These are phyloP conservation scores for Fusarium temperatum DNA, from an alignment of 2,329 filamentous ascomycete species.

Conservation along the genomic window DNA sequence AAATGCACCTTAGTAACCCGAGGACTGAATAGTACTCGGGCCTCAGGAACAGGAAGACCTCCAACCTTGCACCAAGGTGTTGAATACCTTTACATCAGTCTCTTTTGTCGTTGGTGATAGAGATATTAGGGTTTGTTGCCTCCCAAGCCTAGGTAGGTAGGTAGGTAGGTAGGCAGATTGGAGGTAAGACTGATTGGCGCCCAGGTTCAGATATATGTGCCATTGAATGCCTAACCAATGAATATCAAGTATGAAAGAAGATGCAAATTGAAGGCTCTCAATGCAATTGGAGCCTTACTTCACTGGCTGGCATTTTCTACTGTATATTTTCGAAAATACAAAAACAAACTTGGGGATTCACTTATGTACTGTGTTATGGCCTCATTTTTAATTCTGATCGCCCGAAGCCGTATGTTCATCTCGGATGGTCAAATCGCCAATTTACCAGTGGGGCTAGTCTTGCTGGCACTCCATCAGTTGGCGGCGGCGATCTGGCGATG, in stretches of 20 bases:
- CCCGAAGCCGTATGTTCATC: constrained; percentile 14
- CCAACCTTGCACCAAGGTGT: background rate
- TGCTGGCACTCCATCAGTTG: constrained; percentile 18
- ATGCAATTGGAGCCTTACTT: background rate
- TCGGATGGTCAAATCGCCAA: constrained; percentile 28
- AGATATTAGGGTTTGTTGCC: background rate
- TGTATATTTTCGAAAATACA: background rate
- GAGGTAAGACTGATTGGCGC: background rate
- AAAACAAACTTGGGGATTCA: background rate
- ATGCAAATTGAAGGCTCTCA: background rate
- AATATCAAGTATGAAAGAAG: background rate
- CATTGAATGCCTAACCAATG: background rate
- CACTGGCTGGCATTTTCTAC: background rate
- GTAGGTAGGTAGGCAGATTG: background rate
- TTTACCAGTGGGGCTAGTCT: constrained; percentile 14
- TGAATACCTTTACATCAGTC: background rate
- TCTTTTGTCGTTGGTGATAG: background rate
- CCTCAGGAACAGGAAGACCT: background rate
- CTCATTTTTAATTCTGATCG: constrained; percentile 25
- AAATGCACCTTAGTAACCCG: background rate
- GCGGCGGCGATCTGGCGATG: constrained; percentile 18
- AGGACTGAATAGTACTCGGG: background rate
- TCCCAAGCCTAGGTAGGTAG: background rate
- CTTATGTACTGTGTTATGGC: background rate
- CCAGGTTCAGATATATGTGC: background rate